Conservation (phyloP, 202 grass and related monocot species). For the Dendrocalamus latiflorus region DNA sequence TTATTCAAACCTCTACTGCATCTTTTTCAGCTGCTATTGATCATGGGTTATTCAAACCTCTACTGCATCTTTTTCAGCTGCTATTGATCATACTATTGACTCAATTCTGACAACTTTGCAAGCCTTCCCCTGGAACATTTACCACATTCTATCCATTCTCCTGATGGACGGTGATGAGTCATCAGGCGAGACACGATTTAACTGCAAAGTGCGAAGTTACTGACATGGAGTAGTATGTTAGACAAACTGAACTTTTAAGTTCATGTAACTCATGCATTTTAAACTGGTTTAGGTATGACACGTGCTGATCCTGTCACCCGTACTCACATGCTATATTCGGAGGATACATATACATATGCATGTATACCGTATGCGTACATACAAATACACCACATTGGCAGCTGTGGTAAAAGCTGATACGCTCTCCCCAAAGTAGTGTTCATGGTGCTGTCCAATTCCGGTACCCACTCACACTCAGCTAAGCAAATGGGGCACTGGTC, state of each 20-base stretch:
- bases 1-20: too few relatives aligned
- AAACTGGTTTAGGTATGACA: background rate
- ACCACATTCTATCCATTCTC: background rate
- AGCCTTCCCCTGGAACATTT: background rate
- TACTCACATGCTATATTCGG: background rate
- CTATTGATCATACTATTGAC: too few relatives aligned
- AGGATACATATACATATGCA: background rate
- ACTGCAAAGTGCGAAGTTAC: background rate
- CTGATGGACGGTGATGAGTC: background rate
- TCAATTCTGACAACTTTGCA: background rate
- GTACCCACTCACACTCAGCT: background rate
- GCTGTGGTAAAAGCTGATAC: background rate
- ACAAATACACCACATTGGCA: background rate
- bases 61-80: too few relatives aligned
- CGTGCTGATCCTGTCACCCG: background rate
- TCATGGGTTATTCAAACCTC: too few relatives aligned
- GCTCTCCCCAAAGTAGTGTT: background rate
- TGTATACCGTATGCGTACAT: background rate
- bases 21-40: too few relatives aligned
- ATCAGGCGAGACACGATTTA: background rate
- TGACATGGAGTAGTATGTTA: background rate
- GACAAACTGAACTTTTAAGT: background rate
- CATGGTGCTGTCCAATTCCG: background rate
- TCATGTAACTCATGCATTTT: background rate
- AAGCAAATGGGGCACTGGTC: background rate